Percentiles rank a stretch among this genome's conserved stretches.
Conservation (phyloP, 2,329 filamentous ascomycete genomes). For the Onygena corvina region DNA sequence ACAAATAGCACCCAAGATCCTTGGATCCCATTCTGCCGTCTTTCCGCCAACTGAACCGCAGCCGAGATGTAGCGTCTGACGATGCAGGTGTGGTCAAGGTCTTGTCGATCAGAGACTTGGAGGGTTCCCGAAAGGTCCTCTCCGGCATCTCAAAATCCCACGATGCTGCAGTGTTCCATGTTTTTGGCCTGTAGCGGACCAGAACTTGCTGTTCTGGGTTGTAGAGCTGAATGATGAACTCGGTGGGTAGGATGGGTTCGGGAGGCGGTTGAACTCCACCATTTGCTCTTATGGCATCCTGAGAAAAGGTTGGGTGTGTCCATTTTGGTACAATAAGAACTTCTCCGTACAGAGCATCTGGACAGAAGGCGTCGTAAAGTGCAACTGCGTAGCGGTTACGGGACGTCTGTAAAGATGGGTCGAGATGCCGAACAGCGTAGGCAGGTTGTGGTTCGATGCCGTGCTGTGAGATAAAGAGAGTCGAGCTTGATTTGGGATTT, state of each 20-base stretch:
- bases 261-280: slow-evolving; percentile 54
- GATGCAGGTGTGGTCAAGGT: slow-evolving; percentile 50
- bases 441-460: slow-evolving; percentile 68
- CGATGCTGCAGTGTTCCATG: slow-evolving; percentile 65
- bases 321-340: slow-evolving; percentile 75
- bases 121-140: slow-evolving; percentile 70
- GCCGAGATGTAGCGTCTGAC: slow-evolving; percentile 51
- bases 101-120: slow-evolving; percentile 63
- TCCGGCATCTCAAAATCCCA: slow-evolving; percentile 94
- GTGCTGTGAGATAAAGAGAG: slow-evolving; percentile 47
- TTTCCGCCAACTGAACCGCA: slow-evolving; percentile 79
- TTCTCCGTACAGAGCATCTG: slow-evolving; percentile 76
- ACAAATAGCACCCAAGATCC: slow-evolving; percentile 79
- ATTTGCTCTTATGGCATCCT: slow-evolving; percentile 62
- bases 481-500: slow-evolving; percentile 29
- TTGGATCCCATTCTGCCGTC: slow-evolving; percentile 67
- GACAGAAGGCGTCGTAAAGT: slow-evolving; percentile 67
- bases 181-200: slow-evolving; percentile 55
- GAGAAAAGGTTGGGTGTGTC: slow-evolving; percentile 68
- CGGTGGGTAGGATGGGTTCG: slow-evolving; percentile 60
- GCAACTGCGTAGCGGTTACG: slow-evolving; percentile 79
- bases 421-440: slow-evolving; percentile 66
- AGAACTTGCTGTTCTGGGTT: slow-evolving; percentile 76
- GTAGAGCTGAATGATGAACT: slow-evolving; percentile 80
- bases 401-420: slow-evolving; percentile 56